These are phyloP conservation scores for Trypanosoma rangeli DNA, from an alignment of 208 protist species.

Conservation along the genomic window DNA sequence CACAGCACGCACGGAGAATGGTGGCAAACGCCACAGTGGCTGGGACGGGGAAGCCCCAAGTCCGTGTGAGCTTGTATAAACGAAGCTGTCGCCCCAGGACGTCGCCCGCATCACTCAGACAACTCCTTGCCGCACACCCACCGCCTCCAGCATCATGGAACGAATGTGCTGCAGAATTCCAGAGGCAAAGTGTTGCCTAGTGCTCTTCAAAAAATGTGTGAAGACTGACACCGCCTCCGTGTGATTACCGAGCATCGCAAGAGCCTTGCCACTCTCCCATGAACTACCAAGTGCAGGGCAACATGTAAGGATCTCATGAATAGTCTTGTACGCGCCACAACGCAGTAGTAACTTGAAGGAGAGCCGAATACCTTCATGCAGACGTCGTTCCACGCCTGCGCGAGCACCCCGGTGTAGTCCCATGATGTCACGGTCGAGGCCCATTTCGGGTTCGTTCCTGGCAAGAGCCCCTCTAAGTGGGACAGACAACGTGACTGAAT, in stretches of 20 bases:
- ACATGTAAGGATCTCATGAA: slow-evolving; percentile 36
- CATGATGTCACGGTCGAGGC: slow-evolving; percentile 19
- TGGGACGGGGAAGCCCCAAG: slow-evolving; percentile 26
- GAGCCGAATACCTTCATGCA: slow-evolving; percentile 60
- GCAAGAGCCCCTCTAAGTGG: slow-evolving; percentile 21
- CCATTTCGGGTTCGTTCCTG: slow-evolving; percentile 26
- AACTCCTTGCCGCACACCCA: slow-evolving; percentile 23
- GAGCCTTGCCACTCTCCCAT: slow-evolving; percentile 65
- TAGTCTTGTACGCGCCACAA: slow-evolving; percentile 32
- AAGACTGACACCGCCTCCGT: slow-evolving; percentile 45
- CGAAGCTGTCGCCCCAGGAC: background rate
- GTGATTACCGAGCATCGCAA: slow-evolving; percentile 45
- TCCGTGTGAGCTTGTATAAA: slow-evolving; percentile 24
- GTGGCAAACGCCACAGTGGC: slow-evolving; percentile 26
- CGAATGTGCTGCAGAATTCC: slow-evolving; percentile 34
- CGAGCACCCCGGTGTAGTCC: slow-evolving; percentile 28
- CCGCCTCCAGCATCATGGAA: slow-evolving; percentile 25
- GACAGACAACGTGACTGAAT: slow-evolving; percentile 36
- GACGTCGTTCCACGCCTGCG: slow-evolving; percentile 31
- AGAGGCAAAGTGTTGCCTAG: slow-evolving; percentile 17
- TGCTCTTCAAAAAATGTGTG: slow-evolving; percentile 33
- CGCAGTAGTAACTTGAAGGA: slow-evolving; percentile 63
- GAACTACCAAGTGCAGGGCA: slow-evolving; percentile 56
- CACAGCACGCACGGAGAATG: slow-evolving; percentile 12
- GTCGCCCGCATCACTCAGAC: background rate